Evolutionary conservation across 1,284 basidiomycete genomes (phyloP), one percentile per base, ranked within the genome.

Genomic region (Termitomyces sp.): DNA sequence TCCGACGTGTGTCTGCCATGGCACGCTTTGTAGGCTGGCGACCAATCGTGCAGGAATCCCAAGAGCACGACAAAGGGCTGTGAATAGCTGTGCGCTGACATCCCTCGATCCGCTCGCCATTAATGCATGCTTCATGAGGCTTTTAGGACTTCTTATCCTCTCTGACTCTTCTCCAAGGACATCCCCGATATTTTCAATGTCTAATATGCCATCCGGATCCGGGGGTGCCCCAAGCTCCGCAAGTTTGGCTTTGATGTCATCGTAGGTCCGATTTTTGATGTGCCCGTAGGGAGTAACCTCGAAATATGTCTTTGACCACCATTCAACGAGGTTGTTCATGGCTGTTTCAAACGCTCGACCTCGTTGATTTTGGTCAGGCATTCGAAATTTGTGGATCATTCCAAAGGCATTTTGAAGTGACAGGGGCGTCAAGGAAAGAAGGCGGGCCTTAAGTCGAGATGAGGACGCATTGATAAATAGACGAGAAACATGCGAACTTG

Each of bases 31-130:
- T 39, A 98, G 69, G 64, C 92, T 96, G 57, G 90, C 86, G 13
- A 98, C 90, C 39, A 99, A 77, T 26, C 97, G 79, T 1, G 93
- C 83, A 0, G 95, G 95, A 19, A 99, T 86, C 12, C 88, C 89
- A 8, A 98, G 78, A 3, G 88, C 90, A 15, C 97, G 80, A 66
- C 94, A 94, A 0, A 98, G 75, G 0, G 91, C 85, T 9, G 94
- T 96, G 67, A 98, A 98, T 5, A 99, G 79, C 64, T 96, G 92
- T 0, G 93, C 90, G 57, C 90, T 92, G 38, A 87, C 83, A 69
- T 99, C 96, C 57, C 92, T 79, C 19, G 88, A 92, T 2, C 95
- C 97, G 54, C 75, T 78, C 55, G 81, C 81, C 77, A 88, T 86
- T 13, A 96, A 72, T 0, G 86, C 86, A 65, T 94, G 92, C 66